Conservation (phyloP, 148 eudicot species). For the Spergularia bocconei region DNA sequence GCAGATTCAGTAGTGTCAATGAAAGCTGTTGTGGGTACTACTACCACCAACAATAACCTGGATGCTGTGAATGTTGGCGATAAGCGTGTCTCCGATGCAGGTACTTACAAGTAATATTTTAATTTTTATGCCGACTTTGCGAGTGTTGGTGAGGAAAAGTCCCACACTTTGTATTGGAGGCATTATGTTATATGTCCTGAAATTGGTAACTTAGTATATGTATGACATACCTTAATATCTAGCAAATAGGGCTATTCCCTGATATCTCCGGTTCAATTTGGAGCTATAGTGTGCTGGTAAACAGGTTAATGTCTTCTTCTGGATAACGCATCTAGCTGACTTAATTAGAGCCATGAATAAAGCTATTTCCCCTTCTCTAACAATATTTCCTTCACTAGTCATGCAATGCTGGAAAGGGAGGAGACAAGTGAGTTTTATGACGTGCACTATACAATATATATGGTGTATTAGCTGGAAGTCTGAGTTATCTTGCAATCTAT, state of each 20-base stretch:
- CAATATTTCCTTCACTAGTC: neutral
- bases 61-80: neutral
- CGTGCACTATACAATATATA: too few relatives aligned
- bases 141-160: neutral
- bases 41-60: neutral
- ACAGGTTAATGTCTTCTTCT: neutral
- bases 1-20: neutral
- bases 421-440: too few relatives aligned
- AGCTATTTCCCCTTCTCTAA: neutral
- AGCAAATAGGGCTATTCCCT: neutral
- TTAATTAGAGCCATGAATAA: neutral
- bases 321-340: neutral
- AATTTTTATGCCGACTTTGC: neutral
- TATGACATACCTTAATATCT: neutral
- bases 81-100: neutral
- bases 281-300: too few relatives aligned
- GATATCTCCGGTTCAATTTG: too few relatives aligned
- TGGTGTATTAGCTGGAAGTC: too few relatives aligned
- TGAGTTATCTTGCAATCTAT: too few relatives aligned
- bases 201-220: neutral
- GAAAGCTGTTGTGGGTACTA: constrained; percentile 12
- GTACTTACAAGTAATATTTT: constrained; percentile 4
- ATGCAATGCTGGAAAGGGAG: neutral
- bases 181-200: neutral
- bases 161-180: neutral